Base-by-base conservation (phyloP, 1,284 basidiomycete species). In the Moesziomyces globuligerus region DNA sequence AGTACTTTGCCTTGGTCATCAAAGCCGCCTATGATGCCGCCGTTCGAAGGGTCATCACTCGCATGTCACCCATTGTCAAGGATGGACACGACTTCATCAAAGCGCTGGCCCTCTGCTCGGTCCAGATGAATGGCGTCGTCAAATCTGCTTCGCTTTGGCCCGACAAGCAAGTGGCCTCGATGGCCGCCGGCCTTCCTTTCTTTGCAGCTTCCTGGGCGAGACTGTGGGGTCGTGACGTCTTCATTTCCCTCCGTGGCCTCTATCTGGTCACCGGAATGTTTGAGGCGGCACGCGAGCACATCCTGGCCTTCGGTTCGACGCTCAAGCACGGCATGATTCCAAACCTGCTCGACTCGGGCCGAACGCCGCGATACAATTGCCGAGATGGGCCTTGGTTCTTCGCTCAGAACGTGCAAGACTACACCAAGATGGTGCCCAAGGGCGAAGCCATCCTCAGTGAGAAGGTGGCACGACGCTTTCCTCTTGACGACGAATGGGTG, bases 351-450 rank as follows among this genome's bases (percentile, higher is more conserved):
- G 75, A 79, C 59, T 76, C 74, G 13, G 74, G 69, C 21, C 56
- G 59, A 24, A 72, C 68, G 21, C 78, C 78, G 2, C 68, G 78
- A 47, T 94, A 94, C 81, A 94, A 94, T 79, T 94, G 91, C 9
- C 89, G 93, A 42, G 92, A 94, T 79, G 91, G 91, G 7, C 92
- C 93, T 25, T 96, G 94, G 95, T 98, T 94, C 92, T 96, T 98
- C 90, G 83, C 97, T 56, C 95, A 98, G 83, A 96, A 92, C 79
- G 95, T 98, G 56, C 95, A 98, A 81, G 94, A 98, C 83, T 98
- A 97, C 83, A 89, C 89, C 37, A 86, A 85, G 57, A 90, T 88
- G 84, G 92, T 91, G 1, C 93, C 94, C 0, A 90, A 93, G 67
- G 95, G 96, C 3, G 82, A 91, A 32, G 85, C 88, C 0, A 87